Evolutionary conservation across 495 filamentous ascomycete genomes (phyloP), one percentile per base, ranked within the genome.

Genomic region (Opeltia flavorubescens): DNA sequence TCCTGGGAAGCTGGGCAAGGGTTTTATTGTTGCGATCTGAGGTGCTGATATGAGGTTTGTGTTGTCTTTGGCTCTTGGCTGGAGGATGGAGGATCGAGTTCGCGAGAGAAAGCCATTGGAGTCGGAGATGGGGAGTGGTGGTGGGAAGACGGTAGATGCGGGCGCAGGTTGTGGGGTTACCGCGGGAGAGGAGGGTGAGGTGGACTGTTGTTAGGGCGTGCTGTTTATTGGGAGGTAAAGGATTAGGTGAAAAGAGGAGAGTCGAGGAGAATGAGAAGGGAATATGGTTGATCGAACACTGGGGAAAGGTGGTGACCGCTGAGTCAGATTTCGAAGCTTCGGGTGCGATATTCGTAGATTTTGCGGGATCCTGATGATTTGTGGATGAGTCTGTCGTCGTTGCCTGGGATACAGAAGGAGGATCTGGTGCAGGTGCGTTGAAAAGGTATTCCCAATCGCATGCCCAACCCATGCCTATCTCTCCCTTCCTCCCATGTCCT

Each of bases 371-470:
- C 34, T 58, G 49, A 15, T 34, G 28, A 7, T 51, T 48, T n/a
- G 50, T 53, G n/a, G 53, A 28, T 26, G 31, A 31, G 20, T 61
- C 53, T 7, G 47, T 43, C 3, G 48, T 43, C 5, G 49, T 44
- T 24, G 39, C 34, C 24, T 48, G 25, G 5, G 27, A 26, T 11
- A 40, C n/a, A 25, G 35, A 5, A 3, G 35, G 2, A 15, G 35
- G 35, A 39, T 39, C 12, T 42, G 53, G 35, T 30, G 24, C 34
- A 24, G 50, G 46, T 5, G 55, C 59, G 46, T 58, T 56, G 26
- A 78, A 63, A 18, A 91, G 68, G 47, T 65, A 63, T 51, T 85
- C 82, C 74, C 87, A 96, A 57, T 95, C 89, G 66, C 89, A 95
- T 15, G 77, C 76, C 77, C 84, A 88, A 1, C 88, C 88, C 43